Evolutionary conservation across 345 rosid species (phyloP), one percentile per base, ranked within the genome.

Genomic region (Linum tenue): DNA sequence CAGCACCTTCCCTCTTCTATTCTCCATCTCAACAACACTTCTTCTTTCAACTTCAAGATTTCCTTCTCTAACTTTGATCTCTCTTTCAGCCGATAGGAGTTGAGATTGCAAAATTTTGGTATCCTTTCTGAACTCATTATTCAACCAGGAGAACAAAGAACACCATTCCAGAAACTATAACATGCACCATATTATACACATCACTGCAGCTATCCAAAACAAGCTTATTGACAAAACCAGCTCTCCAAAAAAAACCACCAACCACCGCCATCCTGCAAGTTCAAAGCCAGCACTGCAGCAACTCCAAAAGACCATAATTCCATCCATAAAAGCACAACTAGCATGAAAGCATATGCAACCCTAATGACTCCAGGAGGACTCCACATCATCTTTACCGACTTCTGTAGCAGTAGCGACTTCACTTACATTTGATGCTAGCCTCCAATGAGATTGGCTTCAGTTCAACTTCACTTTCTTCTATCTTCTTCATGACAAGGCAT

Each of bases 191-290:
- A 64, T 94, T 22, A 22, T 94, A 66, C 97, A 90, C 10, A 94
- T 78, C 59, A 94, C 97, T 59, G 97, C 99, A 55, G 95, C 99
- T 0, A 96, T 90, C 97, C 97, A 90, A 72, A 90, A 94, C 69
- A 94, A 85, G 84, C 97, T 94, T 67, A 88, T 77, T 63, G 95
- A 90, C 70, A 94, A 82, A 71, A 86, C 96, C 97, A 82, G 88
- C 96, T 94, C 99, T 90, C 99, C 97, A 90, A 80, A 83, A 88
- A 95, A 85, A 94, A 95, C 90, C 97, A 94, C 96, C 91, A 88
- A 62, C 91, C 76, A 55, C 82, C 86, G 1, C 77, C 78, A 70
- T 83, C 82, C 3, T 72, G 87, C 82, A 85, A 73, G 75, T 82
- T 80, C 40, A 92, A 94, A 37, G 97, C 96, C 72, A 94, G 87